A percentile compares a stretch with the other conserved stretches of the same genome.
phyloP scores from a whole-genome alignment of 192 early-diverging fungal species.

The Coemansia sp. region DNA sequence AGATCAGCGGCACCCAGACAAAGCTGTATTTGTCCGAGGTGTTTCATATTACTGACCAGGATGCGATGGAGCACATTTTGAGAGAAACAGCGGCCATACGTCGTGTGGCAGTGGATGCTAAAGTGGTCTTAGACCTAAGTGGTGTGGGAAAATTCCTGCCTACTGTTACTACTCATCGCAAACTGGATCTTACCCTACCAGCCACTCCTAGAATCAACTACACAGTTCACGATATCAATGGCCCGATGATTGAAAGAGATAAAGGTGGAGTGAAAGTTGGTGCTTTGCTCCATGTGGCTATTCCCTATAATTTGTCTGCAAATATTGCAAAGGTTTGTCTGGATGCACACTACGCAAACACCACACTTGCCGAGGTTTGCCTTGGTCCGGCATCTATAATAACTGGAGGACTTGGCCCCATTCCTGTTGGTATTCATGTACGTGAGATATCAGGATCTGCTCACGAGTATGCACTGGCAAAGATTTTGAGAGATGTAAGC shows the following conservation, averaged over 20 bases:
- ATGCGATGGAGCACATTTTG: conserved; percentile 30
- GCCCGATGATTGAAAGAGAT: conserved; percentile 16
- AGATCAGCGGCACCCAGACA: conserved; percentile 10
- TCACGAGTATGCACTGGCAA: conserved; percentile 33
- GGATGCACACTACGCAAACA: conserved; percentile 19
- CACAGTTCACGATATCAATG: conserved; percentile 18
- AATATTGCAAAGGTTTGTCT: conserved; percentile 27
- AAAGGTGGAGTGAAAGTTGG: conserved; percentile 20
- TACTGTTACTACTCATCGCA: conserved; percentile 14
- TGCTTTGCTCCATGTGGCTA: conserved; percentile 11
- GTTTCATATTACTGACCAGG: conserved; percentile 32
- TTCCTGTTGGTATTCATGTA: conserved; percentile 17
- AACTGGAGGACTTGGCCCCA: not conserved
- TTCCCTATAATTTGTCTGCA: conserved; percentile 20
- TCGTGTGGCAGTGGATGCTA: conserved; percentile 14
- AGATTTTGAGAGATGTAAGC: conserved; percentile 10
- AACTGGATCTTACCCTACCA: conserved; percentile 24
- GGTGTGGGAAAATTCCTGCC: conserved; percentile 41
- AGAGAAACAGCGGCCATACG: conserved; percentile 21
- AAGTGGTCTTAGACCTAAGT: conserved; percentile 20
- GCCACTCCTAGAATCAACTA: conserved; percentile 4
- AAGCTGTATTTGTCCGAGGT: conserved; percentile 22
- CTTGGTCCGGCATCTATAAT: conserved; percentile 20
- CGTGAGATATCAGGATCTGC: conserved; percentile 10
- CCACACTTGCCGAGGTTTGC: conserved; percentile 19